Conservation (phyloP, 2,329 filamentous ascomycete genomes). For the Rachicladosporium sp. region DNA sequence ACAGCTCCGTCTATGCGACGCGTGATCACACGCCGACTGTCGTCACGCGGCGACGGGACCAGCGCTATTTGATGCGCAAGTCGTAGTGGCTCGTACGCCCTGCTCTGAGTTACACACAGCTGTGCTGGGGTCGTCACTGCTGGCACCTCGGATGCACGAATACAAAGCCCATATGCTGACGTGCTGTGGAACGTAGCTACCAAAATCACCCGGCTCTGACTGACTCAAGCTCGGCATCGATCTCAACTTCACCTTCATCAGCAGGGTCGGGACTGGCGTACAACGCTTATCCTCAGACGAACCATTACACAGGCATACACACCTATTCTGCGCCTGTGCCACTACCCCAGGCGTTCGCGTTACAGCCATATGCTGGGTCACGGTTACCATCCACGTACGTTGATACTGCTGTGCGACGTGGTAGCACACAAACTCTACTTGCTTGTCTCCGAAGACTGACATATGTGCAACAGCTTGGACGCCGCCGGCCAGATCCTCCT, state of each 20-base stretch:
- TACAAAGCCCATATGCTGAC: slow-evolving; percentile 4
- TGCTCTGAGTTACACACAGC: neutral
- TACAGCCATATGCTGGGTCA: slow-evolving; percentile 27
- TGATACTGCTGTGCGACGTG: slow-evolving; percentile 15
- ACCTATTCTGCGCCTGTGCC: slow-evolving; percentile 21
- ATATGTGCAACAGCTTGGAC: slow-evolving; percentile 18
- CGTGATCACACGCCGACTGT: slow-evolving; percentile 5
- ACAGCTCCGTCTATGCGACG: too few species aligned
- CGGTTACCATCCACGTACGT: slow-evolving; percentile 35
- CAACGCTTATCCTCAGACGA: slow-evolving; percentile 20
- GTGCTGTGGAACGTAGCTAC: slow-evolving; percentile 30
- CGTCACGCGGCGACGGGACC: slow-evolving; percentile 3
- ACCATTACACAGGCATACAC: slow-evolving; percentile 25
- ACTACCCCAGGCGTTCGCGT: slow-evolving; percentile 27
- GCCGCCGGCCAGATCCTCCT: slow-evolving; percentile 17
- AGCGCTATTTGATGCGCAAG: slow-evolving; percentile 1
- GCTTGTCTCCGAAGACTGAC: slow-evolving; percentile 12
- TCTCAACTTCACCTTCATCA: slow-evolving; percentile 40
- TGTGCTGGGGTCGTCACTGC: slow-evolving; percentile 2
- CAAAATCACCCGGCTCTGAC: slow-evolving; percentile 38
- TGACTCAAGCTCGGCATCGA: slow-evolving; percentile 44
- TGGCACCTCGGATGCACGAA: slow-evolving; percentile 1
- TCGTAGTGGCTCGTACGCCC: neutral
- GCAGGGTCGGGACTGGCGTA: slow-evolving; percentile 37
- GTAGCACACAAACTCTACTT: slow-evolving; percentile 4